phyloP scores from a whole-genome alignment of 495 filamentous ascomycete genomes.

The Tuber microsphaerosporum region DNA sequence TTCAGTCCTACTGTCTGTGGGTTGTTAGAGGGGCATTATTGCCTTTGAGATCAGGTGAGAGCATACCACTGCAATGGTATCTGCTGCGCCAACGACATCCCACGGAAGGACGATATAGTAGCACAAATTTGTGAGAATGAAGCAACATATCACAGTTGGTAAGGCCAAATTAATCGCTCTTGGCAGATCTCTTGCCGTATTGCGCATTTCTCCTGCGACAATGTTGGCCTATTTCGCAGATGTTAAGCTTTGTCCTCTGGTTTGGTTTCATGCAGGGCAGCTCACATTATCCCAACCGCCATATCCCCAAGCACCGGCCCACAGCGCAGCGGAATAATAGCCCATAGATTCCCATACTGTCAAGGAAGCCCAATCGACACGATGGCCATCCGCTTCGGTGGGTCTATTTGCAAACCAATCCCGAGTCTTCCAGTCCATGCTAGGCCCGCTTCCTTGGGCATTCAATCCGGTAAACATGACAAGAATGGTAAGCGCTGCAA shows the following conservation, averaged over 20 bases:
- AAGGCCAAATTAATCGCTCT: conserved; percentile 53
- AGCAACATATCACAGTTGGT: conserved; percentile 52
- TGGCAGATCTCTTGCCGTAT: conserved; percentile 51
- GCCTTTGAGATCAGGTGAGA: background rate
- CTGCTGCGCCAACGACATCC: background rate
- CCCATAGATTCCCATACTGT: conserved; percentile 50
- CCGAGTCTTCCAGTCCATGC: conserved; percentile 50
- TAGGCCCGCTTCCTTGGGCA: conserved; percentile 43
- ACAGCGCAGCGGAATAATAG: conserved; percentile 50
- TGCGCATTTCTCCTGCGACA: conserved; percentile 50
- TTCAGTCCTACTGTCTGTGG: conserved; percentile 50
- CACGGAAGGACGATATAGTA: background rate
- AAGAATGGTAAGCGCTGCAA: background rate
- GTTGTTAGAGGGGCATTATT: conserved; percentile 25
- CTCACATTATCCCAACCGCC: conserved; percentile 56
- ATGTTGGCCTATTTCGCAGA: conserved; percentile 47
- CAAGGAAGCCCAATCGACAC: conserved; percentile 48
- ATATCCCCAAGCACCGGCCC: conserved; percentile 55
- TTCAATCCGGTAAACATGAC: conserved; percentile 16
- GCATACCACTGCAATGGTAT: background rate
- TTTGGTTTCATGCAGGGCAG: background rate
- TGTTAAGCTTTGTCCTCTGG: conserved; percentile 4
- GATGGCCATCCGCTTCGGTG: conserved; percentile 47
- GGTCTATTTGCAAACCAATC: conserved; percentile 49
- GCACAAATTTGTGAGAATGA: conserved; percentile 40